Evolutionary conservation across 176 grass and related monocot genomes (phyloP).

Genomic region (Cenchrus americanus): DNA sequence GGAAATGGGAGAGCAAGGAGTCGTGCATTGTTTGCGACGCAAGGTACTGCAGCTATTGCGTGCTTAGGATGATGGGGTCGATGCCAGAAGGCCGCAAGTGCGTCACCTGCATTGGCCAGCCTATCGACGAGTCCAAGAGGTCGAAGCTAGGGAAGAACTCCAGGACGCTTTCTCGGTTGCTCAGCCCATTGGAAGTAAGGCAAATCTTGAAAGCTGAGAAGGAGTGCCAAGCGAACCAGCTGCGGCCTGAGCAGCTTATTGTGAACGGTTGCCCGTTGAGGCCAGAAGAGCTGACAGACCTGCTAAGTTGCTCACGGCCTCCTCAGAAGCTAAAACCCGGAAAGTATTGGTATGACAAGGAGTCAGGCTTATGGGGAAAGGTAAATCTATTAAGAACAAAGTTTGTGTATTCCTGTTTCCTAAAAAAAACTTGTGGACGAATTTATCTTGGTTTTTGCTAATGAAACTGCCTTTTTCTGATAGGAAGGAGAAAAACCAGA

Average conservation of each 20-base stretch:
- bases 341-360: slow-evolving; percentile 96
- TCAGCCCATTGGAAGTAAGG: slow-evolving; percentile 86
- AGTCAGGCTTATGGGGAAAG: slow-evolving; percentile 96
- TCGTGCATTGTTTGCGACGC: slow-evolving; percentile 80
- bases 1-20: slow-evolving; percentile 96
- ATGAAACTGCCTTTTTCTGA: slow-evolving; percentile 24
- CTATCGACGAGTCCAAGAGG: slow-evolving; percentile 81
- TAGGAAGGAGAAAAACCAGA: slow-evolving; percentile 92
- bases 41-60: slow-evolving; percentile 79
- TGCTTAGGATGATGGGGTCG: slow-evolving; percentile 93
- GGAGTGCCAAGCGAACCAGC: slow-evolving; percentile 93
- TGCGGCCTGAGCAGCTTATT: slow-evolving; percentile 79
- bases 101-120: slow-evolving; percentile 73
- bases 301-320: slow-evolving; percentile 76
- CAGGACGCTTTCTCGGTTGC: slow-evolving; percentile 61
- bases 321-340: slow-evolving; percentile 90
- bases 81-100: slow-evolving; percentile 98
- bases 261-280: slow-evolving; percentile 74
- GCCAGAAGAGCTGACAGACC: slow-evolving; percentile 74
- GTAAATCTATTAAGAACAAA: slow-evolving; percentile 33
- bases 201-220: slow-evolving; percentile 97
- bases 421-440: background rate
- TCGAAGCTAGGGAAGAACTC: slow-evolving; percentile 88
- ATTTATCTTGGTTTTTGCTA: slow-evolving; percentile 10
- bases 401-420: background rate